Base-by-base conservation (phyloP, 495 filamentous ascomycete genomes). In the Terfezia boudieri region DNA sequence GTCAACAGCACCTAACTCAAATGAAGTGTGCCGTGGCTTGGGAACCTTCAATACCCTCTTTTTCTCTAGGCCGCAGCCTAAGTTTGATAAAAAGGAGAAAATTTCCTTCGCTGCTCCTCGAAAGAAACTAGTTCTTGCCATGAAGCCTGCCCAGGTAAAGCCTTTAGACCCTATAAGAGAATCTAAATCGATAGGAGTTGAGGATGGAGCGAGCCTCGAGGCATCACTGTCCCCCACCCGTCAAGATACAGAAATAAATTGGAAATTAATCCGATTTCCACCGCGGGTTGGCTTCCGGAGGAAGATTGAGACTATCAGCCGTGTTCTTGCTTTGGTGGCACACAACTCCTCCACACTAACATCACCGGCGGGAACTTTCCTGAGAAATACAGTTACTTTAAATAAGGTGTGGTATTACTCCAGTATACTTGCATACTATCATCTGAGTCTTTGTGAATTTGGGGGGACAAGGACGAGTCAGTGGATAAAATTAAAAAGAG, bases 361-460 rank as follows among this genome's bases (percentile, higher is more conserved):
- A 9, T 6, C 22, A 16, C 11, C 35, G 22, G 54, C 58, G 11
- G 58, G 59, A 4, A 26, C 50, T 49, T 54, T 54, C 22, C 37
- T 61, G 7, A 52, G 23, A 35, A 9, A 1, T 2, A 57, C 59
- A 41, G 14, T 55, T 43, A 53, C 36, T 41, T 23, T 61, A 48
- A 60, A 54, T 10, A 41, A 52, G 9, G 55, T 38, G n/a, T 61
- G 55, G 49, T 52, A 55, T 37, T 61, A 61, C 49, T 58, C 59
- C 51, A 60, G 58, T 20, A 61, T 55, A 35, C 59, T 60, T 32
- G 59, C 59, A 53, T 61, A 57, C 46, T 54, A 53, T 17, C 41
- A 61, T 41, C 36, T 61, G 36, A 50, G 26, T 32, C 41, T 46
- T 3, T 46, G 41, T 46, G 59, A 61, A 10, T 61, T 61, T 53